phyloP scores from a whole-genome alignment of 768 basidiomycete genomes.

The Pulveroboletus sp. region DNA sequence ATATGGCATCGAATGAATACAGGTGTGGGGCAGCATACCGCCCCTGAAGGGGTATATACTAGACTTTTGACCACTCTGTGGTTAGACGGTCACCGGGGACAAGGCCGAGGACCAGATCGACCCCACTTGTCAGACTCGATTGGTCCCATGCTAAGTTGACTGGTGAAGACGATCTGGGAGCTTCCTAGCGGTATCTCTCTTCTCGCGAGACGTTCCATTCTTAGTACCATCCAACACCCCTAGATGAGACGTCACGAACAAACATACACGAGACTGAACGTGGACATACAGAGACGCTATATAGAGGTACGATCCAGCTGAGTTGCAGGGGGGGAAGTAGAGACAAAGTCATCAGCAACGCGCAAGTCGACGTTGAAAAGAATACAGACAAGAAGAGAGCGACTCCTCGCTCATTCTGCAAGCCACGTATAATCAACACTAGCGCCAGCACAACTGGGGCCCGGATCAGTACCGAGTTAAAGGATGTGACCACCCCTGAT shows the following conservation, averaged over 20 bases:
- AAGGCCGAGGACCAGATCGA: background rate
- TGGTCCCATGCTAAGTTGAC: background rate
- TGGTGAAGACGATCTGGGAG: conserved; percentile 9
- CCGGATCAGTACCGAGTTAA: background rate
- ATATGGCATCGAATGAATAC: background rate
- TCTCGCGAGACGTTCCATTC: conserved; percentile 18
- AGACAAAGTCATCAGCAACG: background rate
- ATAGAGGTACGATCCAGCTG: conserved; percentile 15
- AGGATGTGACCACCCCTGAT: background rate
- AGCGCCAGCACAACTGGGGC: conserved; percentile 2
- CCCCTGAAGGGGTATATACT: background rate
- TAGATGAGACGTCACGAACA: background rate
- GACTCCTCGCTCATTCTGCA: background rate
- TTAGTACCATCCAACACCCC: conserved; percentile 25
- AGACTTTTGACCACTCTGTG: background rate
- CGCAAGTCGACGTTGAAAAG: background rate
- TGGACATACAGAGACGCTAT: conserved; percentile 11
- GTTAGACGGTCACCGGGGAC: background rate
- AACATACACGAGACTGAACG: background rate
- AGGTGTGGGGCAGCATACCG: too few relatives aligned
- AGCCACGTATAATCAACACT: background rate
- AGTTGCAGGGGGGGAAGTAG: background rate
- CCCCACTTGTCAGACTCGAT: background rate
- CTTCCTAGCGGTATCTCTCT: background rate
- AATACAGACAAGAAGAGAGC: conserved; percentile 4